These are phyloP conservation scores for Lyophyllum atratum DNA, from an alignment of 768 basidiomycete genomes.

Conservation along the genomic window DNA sequence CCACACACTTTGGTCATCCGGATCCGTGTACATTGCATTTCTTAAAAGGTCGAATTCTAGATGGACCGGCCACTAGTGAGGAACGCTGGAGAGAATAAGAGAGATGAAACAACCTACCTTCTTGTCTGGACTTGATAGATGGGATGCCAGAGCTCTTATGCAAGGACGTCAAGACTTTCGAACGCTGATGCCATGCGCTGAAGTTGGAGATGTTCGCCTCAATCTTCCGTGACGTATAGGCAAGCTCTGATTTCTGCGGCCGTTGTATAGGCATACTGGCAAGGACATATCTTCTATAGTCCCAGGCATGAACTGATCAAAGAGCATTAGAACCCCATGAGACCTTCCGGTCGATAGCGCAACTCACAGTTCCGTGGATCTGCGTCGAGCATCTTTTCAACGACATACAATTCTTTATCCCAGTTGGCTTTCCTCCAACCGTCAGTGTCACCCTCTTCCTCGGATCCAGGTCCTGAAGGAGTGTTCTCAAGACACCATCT, in stretches of 20 bases:
- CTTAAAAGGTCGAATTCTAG: slow-evolving; percentile 90
- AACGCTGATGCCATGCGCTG: slow-evolving; percentile 98
- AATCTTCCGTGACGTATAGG: slow-evolving; percentile 89
- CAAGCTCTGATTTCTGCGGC: slow-evolving; percentile 68
- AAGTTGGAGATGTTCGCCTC: slow-evolving; percentile 95
- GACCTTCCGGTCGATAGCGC: background rate
- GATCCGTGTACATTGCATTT: slow-evolving; percentile 96
- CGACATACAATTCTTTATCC: slow-evolving; percentile 83
- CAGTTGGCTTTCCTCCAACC: slow-evolving; percentile 84
- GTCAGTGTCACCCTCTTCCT: slow-evolving; percentile 42
- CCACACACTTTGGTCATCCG: slow-evolving; percentile 96
- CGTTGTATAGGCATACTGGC: slow-evolving; percentile 62
- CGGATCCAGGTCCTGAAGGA: slow-evolving; percentile 65
- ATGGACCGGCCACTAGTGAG: background rate
- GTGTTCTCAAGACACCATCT: slow-evolving; percentile 92
- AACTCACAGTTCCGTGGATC: slow-evolving; percentile 91
- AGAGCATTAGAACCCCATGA: background rate
- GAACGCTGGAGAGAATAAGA: background rate
- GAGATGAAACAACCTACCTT: slow-evolving; percentile 54
- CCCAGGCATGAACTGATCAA: slow-evolving; percentile 86
- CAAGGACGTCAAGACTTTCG: slow-evolving; percentile 70
- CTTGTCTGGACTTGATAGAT: slow-evolving; percentile 57
- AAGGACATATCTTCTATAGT: slow-evolving; percentile 88
- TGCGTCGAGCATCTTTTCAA: slow-evolving; percentile 89
- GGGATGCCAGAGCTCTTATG: slow-evolving; percentile 64